Base-by-base conservation (phyloP, 2,329 filamentous ascomycete genomes). In the Phaeomoniella chlamydospora region DNA sequence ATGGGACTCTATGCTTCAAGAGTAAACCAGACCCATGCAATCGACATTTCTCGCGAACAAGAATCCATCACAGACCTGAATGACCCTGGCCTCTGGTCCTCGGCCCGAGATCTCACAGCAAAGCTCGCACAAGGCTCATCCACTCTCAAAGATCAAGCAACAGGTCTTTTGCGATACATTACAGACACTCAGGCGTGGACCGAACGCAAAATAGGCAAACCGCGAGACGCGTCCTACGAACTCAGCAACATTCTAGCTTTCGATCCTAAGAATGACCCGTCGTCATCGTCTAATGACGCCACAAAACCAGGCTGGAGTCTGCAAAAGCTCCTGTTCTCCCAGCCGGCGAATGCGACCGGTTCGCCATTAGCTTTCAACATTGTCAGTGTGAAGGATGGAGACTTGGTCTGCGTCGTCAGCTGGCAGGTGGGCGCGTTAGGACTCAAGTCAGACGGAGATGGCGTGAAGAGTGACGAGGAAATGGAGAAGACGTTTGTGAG, bases 161-260 rank as follows among this genome's bases (percentile, higher is more conserved):
- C 66, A 6, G 63, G 59, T 0, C 43, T 68, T 6, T 45, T 68
- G 22, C 44, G 52, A 37, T 68, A 66, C 33, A 41, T 56, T 2
- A 49, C 49, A 4, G 54, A 56, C 36, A 53, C 65, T 16, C 45
- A 57, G 3, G 44, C 46, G 5, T 68, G 63, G 63, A 50, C 53
- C 3, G 31, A 45, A 5, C 50, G 49, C 2, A 59, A 64, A 31
- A 34, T 65, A 5, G 56, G 57, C 3, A 43, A 56, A 36, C 39
- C 41, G 17, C 50, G 64, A 16, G 59, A 62, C 29, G 49, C 41
- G 12, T 62, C 60, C 4, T 66, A 59, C 36, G 62, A 65, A 44
- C 37, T 68, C 5, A 67, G 63, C 45, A 68, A 68, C 40, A 34
- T 66, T 2, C 53, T 57, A 18, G 51, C 46, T 2, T 61, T 66